These are phyloP conservation scores for Nicotiana sylvestris DNA, from an alignment of 257 asterid genomes.

Conservation along the genomic window DNA sequence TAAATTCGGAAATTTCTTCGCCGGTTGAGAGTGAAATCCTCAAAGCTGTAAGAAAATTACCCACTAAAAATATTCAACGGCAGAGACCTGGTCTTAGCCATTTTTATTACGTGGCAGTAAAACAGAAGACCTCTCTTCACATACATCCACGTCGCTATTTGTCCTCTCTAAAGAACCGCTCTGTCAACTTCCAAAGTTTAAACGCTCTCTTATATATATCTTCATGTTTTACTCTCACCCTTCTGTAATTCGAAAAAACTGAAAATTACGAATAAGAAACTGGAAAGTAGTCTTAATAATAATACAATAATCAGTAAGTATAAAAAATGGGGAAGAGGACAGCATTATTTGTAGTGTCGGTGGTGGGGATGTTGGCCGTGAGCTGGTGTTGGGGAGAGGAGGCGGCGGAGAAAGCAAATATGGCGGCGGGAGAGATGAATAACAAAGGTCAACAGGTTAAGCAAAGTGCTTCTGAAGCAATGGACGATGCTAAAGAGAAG, in stretches of 20 bases:
- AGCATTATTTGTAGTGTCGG: constrained; percentile 10
- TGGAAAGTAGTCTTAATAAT: background rate
- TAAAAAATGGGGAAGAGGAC: constrained; percentile 19
- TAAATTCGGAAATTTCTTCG: too few species aligned
- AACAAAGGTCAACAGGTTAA: background rate
- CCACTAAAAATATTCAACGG: background rate
- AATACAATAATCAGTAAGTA: background rate
- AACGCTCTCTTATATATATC: background rate
- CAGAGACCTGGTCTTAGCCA: background rate
- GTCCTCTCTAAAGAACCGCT: background rate
- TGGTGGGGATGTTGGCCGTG: constrained; percentile 2
- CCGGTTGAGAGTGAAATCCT: background rate
- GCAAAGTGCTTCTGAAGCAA: constrained; percentile 5
- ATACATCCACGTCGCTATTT: background rate
- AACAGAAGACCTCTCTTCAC: background rate
- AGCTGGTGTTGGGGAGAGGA: constrained; percentile 21
- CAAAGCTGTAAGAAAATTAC: background rate
- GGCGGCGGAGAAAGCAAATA: constrained; percentile 5
- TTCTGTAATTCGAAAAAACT: background rate
- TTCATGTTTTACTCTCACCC: background rate
- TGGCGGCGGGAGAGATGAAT: constrained; percentile 7
- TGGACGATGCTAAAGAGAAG: constrained; percentile 25
- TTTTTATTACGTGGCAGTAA: constrained; percentile 4
- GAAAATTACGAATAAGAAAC: background rate
- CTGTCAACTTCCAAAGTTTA: background rate